Evolutionary conservation across 2,329 filamentous ascomycete genomes (phyloP), one percentile per base, ranked within the genome.

Genomic region (Aspergillus neotritici): DNA sequence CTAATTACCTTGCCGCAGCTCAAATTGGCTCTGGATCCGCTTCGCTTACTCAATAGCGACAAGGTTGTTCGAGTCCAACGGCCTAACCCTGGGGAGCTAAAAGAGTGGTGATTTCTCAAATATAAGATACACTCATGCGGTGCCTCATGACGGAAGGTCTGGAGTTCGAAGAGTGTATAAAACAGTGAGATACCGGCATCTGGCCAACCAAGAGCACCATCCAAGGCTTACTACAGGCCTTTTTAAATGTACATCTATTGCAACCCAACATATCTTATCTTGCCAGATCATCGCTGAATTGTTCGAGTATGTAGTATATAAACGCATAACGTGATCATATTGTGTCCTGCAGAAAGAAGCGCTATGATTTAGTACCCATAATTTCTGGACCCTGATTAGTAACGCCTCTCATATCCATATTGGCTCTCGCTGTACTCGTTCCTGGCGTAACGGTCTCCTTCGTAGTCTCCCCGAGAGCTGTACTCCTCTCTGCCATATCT

Each of bases 11-110:
- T 29, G 31, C 35, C 44, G 38, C 56, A 79, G 76, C 68, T 83
- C 49, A 84, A 84, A 67, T 70, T 77, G 61, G 78, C 80, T 11
- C 78, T 80, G 54, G 80, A 84, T 57, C 80, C 80, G n/a, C 63
- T 81, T n/a, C 79, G 79, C 54, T 57, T 83, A 52, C 69, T 83
- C 17, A 83, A 83, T 53, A 80, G 77, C 55, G 79, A 83, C 61
- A 83, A 83, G 64, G 72, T 82, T 47, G 73, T 83, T n/a, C 67
- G 79, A n/a, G 67, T 75, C 31, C 70, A 78, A 51, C 54, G 60
- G 49, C 73, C 76, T 6, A 67, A 64, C 44, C 53, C 63, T 13
- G 76, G 74, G 3, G 76, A 79, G 55, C 59, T 74, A 3, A 69
- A 67, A 42, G 55, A 69, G 53, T 74, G 71, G 71, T 74, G 58